A percentile compares a stretch with the other conserved stretches of the same genome.
These are phyloP conservation scores for Crithidia brevicula DNA, from an alignment of 208 protist genomes.

Conservation along the genomic window DNA sequence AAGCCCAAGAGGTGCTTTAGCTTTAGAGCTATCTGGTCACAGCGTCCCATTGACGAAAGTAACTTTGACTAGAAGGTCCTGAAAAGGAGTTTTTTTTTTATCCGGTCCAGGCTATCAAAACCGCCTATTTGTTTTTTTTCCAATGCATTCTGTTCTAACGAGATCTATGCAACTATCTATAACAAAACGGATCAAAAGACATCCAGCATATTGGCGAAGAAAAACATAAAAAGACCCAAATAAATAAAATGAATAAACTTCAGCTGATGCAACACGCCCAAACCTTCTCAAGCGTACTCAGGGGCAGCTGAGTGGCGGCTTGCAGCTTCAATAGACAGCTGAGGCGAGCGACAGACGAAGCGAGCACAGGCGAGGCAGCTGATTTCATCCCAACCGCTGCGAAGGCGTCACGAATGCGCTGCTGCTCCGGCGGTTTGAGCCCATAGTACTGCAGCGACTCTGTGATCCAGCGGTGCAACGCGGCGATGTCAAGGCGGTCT, in stretches of 20 bases:
- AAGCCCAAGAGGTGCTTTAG: too few relatives aligned
- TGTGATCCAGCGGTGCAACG: slow-evolving; percentile 34
- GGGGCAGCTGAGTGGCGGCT: slow-evolving; percentile 19
- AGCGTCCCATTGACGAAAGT: too few relatives aligned
- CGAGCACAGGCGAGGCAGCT: neutral
- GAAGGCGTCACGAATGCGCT: neutral
- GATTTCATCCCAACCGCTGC: neutral
- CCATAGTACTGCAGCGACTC: slow-evolving; percentile 53
- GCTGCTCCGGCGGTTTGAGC: slow-evolving; percentile 4
- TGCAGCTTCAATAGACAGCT: slow-evolving; percentile 33
- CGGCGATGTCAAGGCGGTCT: neutral
- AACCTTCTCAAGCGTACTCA: slow-evolving; percentile 29
- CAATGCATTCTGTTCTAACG: too few relatives aligned
- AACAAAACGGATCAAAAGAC: too few relatives aligned
- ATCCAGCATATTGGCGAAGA: too few relatives aligned
- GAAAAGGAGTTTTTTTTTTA: too few relatives aligned
- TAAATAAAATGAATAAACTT: neutral
- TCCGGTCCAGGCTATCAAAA: too few relatives aligned
- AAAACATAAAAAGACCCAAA: too few relatives aligned
- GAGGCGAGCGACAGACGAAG: slow-evolving; percentile 3
- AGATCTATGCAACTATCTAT: too few relatives aligned
- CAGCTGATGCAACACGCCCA: slow-evolving; percentile 27
- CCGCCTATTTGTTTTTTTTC: too few relatives aligned
- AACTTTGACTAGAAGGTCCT: too few relatives aligned
- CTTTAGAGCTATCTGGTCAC: too few relatives aligned